A percentile compares a stretch with the other conserved stretches of the same genome.
Conservation (phyloP, 1,284 basidiomycete genomes). For the Papiliotrema nemorosa region DNA sequence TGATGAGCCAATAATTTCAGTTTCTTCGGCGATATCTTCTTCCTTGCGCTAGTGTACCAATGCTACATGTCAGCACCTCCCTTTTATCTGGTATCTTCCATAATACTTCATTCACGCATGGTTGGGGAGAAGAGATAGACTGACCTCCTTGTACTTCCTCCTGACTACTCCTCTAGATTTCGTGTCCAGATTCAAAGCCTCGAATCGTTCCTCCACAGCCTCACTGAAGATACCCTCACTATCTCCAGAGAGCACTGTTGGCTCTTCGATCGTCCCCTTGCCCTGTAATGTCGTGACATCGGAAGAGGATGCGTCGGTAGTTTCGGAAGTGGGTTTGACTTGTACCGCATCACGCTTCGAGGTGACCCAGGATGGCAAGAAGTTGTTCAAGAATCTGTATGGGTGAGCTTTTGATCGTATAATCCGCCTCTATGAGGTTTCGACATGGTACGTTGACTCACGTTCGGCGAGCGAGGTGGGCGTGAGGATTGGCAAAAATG, state of each 20-base stretch:
- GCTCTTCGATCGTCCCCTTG: neutral
- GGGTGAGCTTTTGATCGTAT: neutral
- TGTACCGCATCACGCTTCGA: too few species aligned
- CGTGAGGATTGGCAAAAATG: neutral
- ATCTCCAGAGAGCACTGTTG: neutral
- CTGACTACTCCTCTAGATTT: neutral
- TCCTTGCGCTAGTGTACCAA: conserved; percentile 38
- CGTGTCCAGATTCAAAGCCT: neutral
- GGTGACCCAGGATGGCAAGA: too few species aligned
- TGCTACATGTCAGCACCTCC: conserved; percentile 1
- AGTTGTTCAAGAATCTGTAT: too few species aligned
- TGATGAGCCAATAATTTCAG: conserved; percentile 82
- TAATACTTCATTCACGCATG: neutral
- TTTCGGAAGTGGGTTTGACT: neutral
- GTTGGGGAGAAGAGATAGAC: neutral
- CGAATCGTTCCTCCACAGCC: neutral
- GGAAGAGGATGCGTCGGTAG: neutral
- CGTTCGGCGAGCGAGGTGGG: conserved; percentile 3
- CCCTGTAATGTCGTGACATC: neutral
- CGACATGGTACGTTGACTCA: neutral
- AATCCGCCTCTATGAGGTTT: neutral
- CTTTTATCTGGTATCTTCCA: neutral
- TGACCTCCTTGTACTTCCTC: neutral
- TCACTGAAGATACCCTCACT: neutral
- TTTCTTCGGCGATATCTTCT: conserved; percentile 92